Percentiles rank a stretch among this genome's conserved stretches.
phyloP scores from a whole-genome alignment of 306 rosid genomes.

The Glycyrrhiza uralensis region DNA sequence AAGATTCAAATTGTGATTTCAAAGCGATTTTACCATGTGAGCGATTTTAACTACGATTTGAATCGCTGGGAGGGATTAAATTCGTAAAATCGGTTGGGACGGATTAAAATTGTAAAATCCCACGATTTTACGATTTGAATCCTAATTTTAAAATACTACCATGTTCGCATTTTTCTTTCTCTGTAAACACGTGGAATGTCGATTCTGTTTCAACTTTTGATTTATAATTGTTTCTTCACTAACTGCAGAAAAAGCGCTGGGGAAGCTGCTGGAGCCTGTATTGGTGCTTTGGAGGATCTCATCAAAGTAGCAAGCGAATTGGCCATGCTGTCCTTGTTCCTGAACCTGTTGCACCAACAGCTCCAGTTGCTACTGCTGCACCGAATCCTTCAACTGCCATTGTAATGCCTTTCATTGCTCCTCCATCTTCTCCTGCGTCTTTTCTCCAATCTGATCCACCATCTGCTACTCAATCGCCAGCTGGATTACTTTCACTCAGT shows the following conservation, averaged over 20 bases:
- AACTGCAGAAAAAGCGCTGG: conserved; percentile 90
- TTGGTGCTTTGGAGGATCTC: conserved; percentile 90
- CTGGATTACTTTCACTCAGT: conserved; percentile 69
- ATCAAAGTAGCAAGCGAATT: conserved; percentile 74
- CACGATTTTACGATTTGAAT: no score
- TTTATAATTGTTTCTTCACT: conserved; percentile 15
- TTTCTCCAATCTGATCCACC: conserved; percentile 89
- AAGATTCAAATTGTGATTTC: no score
- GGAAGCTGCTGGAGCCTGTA: conserved; percentile 84
- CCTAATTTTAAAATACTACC: no score
- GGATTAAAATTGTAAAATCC: no score
- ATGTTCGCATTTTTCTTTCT: background rate
- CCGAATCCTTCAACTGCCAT: conserved; percentile 58
- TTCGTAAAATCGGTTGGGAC: no score
- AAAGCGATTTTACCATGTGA: no score
- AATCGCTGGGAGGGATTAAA: no score
- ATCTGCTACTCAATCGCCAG: conserved; percentile 80
- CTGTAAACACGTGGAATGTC: background rate
- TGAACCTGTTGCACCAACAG: conserved; percentile 58
- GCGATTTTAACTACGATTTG: no score
- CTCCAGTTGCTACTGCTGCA: conserved; percentile 45
- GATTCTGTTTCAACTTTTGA: conserved; percentile 10
- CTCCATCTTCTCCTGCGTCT: conserved; percentile 98
- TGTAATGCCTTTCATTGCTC: conserved; percentile 81
- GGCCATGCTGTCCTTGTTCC: conserved; percentile 94